Evolutionary conservation across 768 basidiomycete genomes (phyloP).

Genomic region (Leccinum pellstonianum): DNA sequence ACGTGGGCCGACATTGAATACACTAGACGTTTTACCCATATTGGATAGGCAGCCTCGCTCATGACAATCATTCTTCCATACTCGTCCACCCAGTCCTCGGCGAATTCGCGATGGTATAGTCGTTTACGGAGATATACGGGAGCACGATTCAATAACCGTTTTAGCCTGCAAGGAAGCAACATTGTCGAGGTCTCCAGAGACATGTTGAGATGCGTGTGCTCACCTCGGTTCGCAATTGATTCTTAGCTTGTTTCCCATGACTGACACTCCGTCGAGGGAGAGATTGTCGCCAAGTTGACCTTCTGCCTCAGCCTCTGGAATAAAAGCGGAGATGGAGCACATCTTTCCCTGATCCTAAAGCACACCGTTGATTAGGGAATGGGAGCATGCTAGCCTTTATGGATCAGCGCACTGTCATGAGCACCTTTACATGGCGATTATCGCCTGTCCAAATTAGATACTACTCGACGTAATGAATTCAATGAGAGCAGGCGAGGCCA

Average conservation of each 20-base stretch:
- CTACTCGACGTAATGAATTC: slow-evolving; percentile 10
- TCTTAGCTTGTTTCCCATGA: slow-evolving; percentile 36
- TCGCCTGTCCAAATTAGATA: slow-evolving; percentile 30
- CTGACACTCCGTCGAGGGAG: slow-evolving; percentile 22
- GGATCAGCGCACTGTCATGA: slow-evolving; percentile 25
- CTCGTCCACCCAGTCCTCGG: slow-evolving; percentile 55
- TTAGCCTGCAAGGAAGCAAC: slow-evolving; percentile 36
- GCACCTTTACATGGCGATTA: slow-evolving; percentile 20
- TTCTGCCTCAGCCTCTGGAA: slow-evolving; percentile 39
- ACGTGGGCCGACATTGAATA: not conserved
- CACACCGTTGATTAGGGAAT: slow-evolving; percentile 1
- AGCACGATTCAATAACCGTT: slow-evolving; percentile 35
- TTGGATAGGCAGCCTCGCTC: slow-evolving; percentile 61
- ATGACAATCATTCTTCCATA: slow-evolving; percentile 51
- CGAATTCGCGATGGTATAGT: slow-evolving; percentile 35
- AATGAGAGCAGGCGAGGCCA: not conserved
- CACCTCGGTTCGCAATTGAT: slow-evolving; percentile 42
- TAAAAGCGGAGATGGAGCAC: slow-evolving; percentile 39
- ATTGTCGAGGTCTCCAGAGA: not conserved
- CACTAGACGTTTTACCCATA: slow-evolving; percentile 38
- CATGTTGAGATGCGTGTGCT: slow-evolving; percentile 3
- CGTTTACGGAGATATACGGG: slow-evolving; percentile 41
- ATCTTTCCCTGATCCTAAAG: slow-evolving; percentile 37
- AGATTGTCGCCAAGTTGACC: slow-evolving; percentile 32
- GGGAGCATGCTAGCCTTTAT: not conserved